A percentile compares a stretch with the other conserved stretches of the same genome.
Conservation (phyloP, 2,329 filamentous ascomycete species). For the Zymoseptoria crescenta region DNA sequence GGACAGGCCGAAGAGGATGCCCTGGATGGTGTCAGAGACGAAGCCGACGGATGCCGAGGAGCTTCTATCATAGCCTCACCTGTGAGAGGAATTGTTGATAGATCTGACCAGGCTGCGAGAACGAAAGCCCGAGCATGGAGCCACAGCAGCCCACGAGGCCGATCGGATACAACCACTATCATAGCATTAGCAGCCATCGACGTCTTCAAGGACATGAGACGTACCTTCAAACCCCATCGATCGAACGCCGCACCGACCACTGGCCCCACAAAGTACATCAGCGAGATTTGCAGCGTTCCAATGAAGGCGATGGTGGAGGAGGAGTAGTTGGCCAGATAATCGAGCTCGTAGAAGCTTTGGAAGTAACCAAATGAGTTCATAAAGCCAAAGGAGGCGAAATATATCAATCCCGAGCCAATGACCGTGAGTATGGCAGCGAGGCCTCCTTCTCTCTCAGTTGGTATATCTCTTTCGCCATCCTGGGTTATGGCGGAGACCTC, state of each 20-base stretch:
- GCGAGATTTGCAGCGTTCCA: constrained; percentile 37
- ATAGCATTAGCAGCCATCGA: too few relatives aligned
- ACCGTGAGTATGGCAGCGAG: neutral
- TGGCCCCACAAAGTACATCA: constrained; percentile 50
- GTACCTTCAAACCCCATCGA: constrained; percentile 30
- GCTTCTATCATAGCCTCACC: constrained; percentile 47
- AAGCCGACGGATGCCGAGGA: constrained; percentile 9
- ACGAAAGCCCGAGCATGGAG: too few relatives aligned
- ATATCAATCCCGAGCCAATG: neutral
- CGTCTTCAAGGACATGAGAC: too few relatives aligned
- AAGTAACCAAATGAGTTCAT: constrained; percentile 40
- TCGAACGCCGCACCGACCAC: constrained; percentile 54
- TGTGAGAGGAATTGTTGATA: constrained; percentile 33
- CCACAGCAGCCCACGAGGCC: too few relatives aligned
- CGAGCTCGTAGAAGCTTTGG: constrained; percentile 39
- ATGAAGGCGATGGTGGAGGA: constrained; percentile 41
- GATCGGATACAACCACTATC: too few relatives aligned
- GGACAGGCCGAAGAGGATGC: too few relatives aligned
- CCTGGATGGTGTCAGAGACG: too few relatives aligned
- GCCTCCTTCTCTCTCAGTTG: neutral
- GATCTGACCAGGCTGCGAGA: too few relatives aligned
- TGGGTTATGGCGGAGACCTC: too few relatives aligned
- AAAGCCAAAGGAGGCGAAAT: constrained; percentile 31
- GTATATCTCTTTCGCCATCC: too few relatives aligned
- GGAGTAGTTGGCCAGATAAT: constrained; percentile 35